Conservation (phyloP, 768 basidiomycete species). For the Dioszegia aurantiaca region DNA sequence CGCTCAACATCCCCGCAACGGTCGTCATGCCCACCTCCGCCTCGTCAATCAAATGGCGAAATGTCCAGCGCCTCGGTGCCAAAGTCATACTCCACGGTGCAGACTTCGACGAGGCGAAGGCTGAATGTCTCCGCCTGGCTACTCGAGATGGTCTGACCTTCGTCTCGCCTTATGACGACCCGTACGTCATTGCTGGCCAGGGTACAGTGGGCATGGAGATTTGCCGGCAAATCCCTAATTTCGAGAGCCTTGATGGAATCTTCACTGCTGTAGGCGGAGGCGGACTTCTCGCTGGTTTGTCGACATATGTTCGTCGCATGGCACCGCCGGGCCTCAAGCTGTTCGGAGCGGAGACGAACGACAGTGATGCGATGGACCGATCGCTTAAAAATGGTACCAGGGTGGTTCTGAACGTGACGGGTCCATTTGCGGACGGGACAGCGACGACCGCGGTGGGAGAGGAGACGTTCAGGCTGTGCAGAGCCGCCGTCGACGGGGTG, state of each 20-base stretch:
- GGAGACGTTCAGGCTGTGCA: conserved; percentile 90
- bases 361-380: conserved; percentile 88
- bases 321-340: conserved; percentile 78
- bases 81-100: conserved; percentile 86
- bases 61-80: conserved; percentile 89
- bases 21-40: conserved; percentile 97
- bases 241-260: conserved; percentile 69
- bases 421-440: conserved; percentile 95
- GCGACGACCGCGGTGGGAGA: conserved; percentile 93
- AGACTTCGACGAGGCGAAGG: conserved; percentile 96
- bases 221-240: conserved; percentile 78
- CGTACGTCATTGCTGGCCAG: conserved; percentile 93
- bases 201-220: conserved; percentile 94
- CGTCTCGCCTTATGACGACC: conserved; percentile 96
- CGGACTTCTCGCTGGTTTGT: conserved; percentile 84
- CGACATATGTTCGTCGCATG: conserved; percentile 87
- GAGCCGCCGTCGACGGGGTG: conserved; percentile 76
- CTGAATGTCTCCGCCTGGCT: conserved; percentile 84
- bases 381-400: conserved; percentile 78
- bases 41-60: conserved; percentile 91
- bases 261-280: conserved; percentile 92
- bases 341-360: conserved; percentile 87
- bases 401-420: conserved; percentile 80
- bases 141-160: conserved; percentile 72
- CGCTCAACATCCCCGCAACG: conserved; percentile 85